These are phyloP conservation scores for Talaromyces trachyspermus DNA, from an alignment of 495 filamentous ascomycete species.

Conservation along the genomic window DNA sequence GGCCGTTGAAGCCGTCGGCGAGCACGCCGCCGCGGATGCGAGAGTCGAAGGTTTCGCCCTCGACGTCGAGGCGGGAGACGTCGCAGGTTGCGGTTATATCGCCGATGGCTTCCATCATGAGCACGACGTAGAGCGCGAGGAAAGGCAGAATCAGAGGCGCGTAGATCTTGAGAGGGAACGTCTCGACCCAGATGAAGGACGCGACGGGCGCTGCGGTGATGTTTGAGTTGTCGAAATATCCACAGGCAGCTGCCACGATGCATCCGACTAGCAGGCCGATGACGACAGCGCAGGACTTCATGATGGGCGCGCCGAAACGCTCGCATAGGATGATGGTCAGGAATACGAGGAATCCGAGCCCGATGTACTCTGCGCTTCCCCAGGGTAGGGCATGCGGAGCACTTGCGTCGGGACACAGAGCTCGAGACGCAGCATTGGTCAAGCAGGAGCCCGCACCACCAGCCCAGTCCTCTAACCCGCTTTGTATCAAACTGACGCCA, in stretches of 20 bases:
- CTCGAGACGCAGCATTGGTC: constrained; percentile 43
- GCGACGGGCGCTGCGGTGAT: constrained; percentile 67
- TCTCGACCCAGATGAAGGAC: constrained; percentile 87
- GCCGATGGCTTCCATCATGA: constrained; percentile 85
- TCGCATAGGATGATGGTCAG: constrained; percentile 82
- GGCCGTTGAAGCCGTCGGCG: constrained; percentile 74
- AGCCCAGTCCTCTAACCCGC: constrained; percentile 77
- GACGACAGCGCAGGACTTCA: constrained; percentile 70
- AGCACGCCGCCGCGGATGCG: constrained; percentile 86
- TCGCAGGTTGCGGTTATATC: constrained; percentile 55
- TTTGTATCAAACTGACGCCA: constrained; percentile 65
- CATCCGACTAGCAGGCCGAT: constrained; percentile 78
- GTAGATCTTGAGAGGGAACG: constrained; percentile 74
- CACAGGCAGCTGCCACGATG: constrained; percentile 76
- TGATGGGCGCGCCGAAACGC: constrained; percentile 72
- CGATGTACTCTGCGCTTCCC: constrained; percentile 82
- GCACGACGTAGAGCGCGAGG: constrained; percentile 79
- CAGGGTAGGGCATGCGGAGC: constrained; percentile 80
- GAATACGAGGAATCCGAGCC: constrained; percentile 85
- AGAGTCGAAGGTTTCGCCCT: constrained; percentile 74
- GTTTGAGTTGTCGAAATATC: constrained; percentile 67
- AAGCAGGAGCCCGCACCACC: constrained; percentile 65
- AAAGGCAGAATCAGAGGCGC: constrained; percentile 77
- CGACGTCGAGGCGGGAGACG: constrained; percentile 77
- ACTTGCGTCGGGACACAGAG: constrained; percentile 60